Evolutionary conservation across 257 asterid species (phyloP).

Genomic region (Coffea canephora): DNA sequence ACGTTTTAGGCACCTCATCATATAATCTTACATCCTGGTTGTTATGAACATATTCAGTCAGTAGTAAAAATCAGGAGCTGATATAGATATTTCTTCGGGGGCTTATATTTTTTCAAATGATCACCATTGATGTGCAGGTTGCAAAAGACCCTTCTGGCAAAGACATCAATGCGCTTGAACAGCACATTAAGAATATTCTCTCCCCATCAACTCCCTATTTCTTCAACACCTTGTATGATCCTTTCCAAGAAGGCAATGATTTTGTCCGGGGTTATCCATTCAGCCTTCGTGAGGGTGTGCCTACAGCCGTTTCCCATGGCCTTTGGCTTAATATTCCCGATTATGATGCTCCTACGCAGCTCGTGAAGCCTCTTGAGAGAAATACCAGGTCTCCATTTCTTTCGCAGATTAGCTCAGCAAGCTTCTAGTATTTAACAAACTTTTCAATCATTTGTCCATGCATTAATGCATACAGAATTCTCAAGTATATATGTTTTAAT

Average conservation of each 20-base stretch:
- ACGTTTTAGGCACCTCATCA: neutral
- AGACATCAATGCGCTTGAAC: conserved; percentile 70
- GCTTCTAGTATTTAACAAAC: neutral
- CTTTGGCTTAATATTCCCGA: conserved; percentile 95
- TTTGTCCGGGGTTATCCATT: conserved; percentile 94
- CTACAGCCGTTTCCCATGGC: conserved; percentile 88
- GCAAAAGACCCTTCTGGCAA: conserved; percentile 80
- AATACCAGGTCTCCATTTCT: conserved; percentile 46
- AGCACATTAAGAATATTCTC: conserved; percentile 77
- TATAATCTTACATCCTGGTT: neutral
- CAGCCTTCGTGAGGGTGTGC: conserved; percentile 85
- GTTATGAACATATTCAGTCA: neutral
- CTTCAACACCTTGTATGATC: conserved; percentile 90
- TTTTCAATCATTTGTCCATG: neutral
- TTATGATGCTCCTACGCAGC: conserved; percentile 97
- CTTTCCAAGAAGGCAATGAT: conserved; percentile 76
- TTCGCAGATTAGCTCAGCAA: neutral
- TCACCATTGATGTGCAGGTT: conserved; percentile 40
- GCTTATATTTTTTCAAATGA: neutral
- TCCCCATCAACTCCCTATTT: conserved; percentile 82
- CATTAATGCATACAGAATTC: neutral
- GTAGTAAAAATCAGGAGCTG: neutral
- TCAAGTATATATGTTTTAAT: neutral
- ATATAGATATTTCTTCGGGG: neutral
- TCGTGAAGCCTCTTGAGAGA: conserved; percentile 86